A percentile compares a stretch with the other conserved stretches of the same genome.
Conservation (phyloP, 2,329 filamentous ascomycete genomes). For the Penicillium sp. region DNA sequence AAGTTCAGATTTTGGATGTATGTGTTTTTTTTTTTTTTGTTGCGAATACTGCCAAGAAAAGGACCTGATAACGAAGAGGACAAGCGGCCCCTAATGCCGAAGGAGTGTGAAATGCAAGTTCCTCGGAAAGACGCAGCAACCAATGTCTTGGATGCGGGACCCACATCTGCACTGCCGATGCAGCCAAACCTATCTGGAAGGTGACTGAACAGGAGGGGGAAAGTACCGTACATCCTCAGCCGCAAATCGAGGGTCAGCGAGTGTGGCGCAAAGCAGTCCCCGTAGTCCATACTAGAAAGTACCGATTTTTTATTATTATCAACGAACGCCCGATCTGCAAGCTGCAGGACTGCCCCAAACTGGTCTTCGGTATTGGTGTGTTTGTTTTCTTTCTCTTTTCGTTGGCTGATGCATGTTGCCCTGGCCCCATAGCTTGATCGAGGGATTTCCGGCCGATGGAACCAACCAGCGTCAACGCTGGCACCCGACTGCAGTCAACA, state of each 20-base stretch:
- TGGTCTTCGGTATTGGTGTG: slow-evolving; percentile 7
- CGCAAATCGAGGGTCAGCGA: slow-evolving; percentile 8
- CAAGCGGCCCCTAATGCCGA: background rate
- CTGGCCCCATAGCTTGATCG: background rate
- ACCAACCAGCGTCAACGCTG: slow-evolving; percentile 2
- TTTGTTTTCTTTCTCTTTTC: background rate
- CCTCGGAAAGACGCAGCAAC: background rate
- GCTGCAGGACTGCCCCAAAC: background rate
- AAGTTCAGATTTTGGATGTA: background rate
- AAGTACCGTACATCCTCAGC: slow-evolving; percentile 16
- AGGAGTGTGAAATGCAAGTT: background rate
- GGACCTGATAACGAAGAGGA: background rate
- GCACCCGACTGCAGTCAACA: background rate
- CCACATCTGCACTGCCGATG: background rate
- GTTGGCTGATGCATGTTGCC: slow-evolving; percentile 12
- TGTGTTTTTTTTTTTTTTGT: background rate
- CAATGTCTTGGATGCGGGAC: background rate
- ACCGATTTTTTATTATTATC: background rate
- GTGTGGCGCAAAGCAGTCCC: slow-evolving; percentile 18
- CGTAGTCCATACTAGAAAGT: slow-evolving; percentile 15
- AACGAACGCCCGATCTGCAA: slow-evolving; percentile 6
- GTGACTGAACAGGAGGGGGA: background rate
- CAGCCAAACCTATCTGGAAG: slow-evolving; percentile 1
- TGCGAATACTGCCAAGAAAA: background rate
- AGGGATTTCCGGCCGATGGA: background rate